phyloP scores from a whole-genome alignment of 2,329 filamentous ascomycete genomes.

The Fonsecaea nubica region DNA sequence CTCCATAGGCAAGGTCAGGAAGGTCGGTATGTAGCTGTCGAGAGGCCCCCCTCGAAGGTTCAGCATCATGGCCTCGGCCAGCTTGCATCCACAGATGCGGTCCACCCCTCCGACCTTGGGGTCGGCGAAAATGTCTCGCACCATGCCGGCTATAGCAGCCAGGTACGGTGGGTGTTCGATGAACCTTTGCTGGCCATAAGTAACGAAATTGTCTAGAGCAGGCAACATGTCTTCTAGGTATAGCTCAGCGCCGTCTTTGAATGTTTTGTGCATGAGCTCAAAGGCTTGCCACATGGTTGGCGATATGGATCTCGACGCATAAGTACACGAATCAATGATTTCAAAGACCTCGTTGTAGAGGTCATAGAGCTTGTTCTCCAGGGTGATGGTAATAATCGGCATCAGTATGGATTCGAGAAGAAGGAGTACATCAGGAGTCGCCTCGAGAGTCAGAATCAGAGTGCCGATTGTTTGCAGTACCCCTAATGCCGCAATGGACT shows the following conservation, averaged over 20 bases:
- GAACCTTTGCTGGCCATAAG: conserved; percentile 83
- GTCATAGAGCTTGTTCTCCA: conserved; percentile 98
- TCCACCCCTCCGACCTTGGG: conserved; percentile 92
- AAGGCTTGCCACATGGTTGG: conserved; percentile 99
- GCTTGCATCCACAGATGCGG: conserved; percentile 94
- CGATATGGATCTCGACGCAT: conserved; percentile 93
- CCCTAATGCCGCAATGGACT: conserved; percentile 95
- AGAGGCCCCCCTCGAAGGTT: conserved; percentile 81
- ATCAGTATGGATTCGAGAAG: conserved; percentile 96
- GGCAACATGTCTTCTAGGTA: conserved; percentile 99
- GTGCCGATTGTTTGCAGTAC: conserved; percentile 98
- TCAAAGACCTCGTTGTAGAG: conserved; percentile 98
- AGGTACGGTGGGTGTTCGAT: conserved; percentile 85
- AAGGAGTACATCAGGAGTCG: conserved; percentile 90
- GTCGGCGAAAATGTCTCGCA: conserved; percentile 91
- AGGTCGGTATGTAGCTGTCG: conserved; percentile 85
- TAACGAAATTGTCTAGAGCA: conserved; percentile 95
- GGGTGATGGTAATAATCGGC: conserved; percentile 93
- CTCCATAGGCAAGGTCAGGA: conserved; percentile 86
- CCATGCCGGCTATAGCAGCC: conserved; percentile 89
- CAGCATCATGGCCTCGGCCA: conserved; percentile 96
- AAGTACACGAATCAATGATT: conserved; percentile 99
- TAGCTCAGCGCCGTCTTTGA: conserved; percentile 94
- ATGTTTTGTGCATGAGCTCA: conserved; percentile 93
- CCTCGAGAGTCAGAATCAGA: conserved; percentile 93